Conservation (phyloP, 2,329 filamentous ascomycete species). For the Pseudofabraea citricarpa region DNA sequence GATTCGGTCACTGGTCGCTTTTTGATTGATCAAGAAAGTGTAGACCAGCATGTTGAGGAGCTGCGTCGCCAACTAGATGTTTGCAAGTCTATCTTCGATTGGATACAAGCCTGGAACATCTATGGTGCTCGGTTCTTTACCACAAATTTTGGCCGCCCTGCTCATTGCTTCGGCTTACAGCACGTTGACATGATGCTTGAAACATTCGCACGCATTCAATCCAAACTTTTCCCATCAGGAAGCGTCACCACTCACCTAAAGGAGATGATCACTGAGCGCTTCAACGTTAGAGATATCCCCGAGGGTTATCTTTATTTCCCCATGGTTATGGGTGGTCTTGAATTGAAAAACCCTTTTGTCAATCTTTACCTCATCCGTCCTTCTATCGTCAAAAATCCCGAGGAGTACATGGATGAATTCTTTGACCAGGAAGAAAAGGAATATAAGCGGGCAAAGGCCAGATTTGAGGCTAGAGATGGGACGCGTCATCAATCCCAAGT, state of each 20-base stretch:
- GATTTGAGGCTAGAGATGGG: slow-evolving; percentile 24
- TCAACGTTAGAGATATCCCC: slow-evolving; percentile 33
- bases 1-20: slow-evolving; percentile 42
- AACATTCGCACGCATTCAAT: slow-evolving; percentile 47
- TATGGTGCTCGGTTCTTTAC: slow-evolving; percentile 51
- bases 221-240: slow-evolving; percentile 37
- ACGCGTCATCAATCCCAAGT: slow-evolving; percentile 3
- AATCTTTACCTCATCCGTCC: slow-evolving; percentile 20
- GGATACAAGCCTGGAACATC: slow-evolving; percentile 54
- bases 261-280: slow-evolving; percentile 42
- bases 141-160: slow-evolving; percentile 50
- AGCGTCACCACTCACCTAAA: slow-evolving; percentile 44
- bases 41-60: slow-evolving; percentile 50
- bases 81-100: slow-evolving; percentile 50
- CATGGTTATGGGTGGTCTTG: slow-evolving; percentile 31
- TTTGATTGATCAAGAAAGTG: slow-evolving; percentile 46
- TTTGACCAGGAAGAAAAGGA: slow-evolving; percentile 26
- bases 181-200: slow-evolving; percentile 50
- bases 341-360: slow-evolving; percentile 34
- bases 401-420: slow-evolving; percentile 19
- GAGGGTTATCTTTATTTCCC: slow-evolving; percentile 36
- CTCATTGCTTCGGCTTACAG: slow-evolving; percentile 44
- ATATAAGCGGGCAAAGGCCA: slow-evolving; percentile 27
- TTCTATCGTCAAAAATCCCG: slow-evolving; percentile 14
- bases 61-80: slow-evolving; percentile 47